phyloP scores from a whole-genome alignment of 202 grass and related monocot genomes.

The Digitaria exilis region DNA sequence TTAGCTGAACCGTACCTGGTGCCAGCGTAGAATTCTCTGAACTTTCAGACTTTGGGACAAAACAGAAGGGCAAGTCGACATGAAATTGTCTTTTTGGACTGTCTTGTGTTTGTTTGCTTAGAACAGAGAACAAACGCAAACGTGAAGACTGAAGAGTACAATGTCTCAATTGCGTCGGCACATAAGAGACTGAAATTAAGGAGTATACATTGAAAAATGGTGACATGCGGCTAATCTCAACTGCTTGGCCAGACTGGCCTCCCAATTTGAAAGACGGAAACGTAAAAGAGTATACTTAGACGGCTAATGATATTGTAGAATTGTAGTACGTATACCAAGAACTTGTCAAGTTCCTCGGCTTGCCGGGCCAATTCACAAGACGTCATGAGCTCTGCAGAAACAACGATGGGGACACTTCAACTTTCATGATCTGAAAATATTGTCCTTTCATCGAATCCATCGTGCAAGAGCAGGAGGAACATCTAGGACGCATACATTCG shows the following conservation, averaged over 20 bases:
- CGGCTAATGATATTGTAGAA: background rate
- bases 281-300: background rate
- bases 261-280: background rate
- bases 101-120: background rate
- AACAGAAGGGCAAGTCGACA: background rate
- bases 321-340: background rate
- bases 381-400: background rate
- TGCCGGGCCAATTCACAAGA: background rate
- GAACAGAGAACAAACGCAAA: background rate
- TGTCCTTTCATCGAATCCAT: slow-evolving; percentile 54
- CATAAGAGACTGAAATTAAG: background rate
- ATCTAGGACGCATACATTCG: slow-evolving; percentile 31
- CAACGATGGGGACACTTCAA: background rate
- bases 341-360: background rate
- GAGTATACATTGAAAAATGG: background rate
- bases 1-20: background rate
- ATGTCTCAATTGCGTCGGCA: background rate
- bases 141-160: too few species aligned
- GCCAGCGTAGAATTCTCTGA: background rate
- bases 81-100: background rate
- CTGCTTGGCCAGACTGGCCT: background rate
- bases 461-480: slow-evolving; percentile 35
- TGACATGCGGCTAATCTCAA: too few species aligned
- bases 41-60: background rate
- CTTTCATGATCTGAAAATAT: background rate